Evolutionary conservation across 139 green algal species (phyloP).

Genomic region (Haematococcus lacustris): DNA sequence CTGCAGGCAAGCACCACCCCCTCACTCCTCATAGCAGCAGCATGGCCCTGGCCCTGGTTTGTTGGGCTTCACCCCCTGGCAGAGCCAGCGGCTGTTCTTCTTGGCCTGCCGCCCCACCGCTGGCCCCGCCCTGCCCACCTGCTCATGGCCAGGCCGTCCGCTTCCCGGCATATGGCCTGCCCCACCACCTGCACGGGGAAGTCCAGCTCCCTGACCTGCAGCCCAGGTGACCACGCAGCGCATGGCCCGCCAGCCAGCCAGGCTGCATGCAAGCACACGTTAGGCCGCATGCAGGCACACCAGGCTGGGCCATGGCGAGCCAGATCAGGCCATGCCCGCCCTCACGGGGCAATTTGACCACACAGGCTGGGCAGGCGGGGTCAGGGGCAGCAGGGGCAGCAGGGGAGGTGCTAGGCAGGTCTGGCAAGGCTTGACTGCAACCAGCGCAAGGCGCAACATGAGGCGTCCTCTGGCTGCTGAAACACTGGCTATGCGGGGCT

Average conservation of each 20-base stretch:
- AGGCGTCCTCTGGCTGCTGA: too few species aligned
- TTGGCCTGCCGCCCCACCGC: not conserved
- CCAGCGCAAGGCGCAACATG: too few species aligned
- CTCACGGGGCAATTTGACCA: too few species aligned
- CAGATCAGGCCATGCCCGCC: not conserved
- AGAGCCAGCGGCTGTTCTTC: not conserved
- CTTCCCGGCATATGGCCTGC: slow-evolving; percentile 76
- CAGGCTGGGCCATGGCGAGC: not conserved
- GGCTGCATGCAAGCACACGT: not conserved
- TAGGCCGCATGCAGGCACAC: not conserved
- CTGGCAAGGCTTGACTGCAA: too few species aligned
- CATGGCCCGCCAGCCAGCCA: not conserved
- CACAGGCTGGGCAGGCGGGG: too few species aligned
- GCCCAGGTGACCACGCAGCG: not conserved
- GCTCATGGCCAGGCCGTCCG: slow-evolving; percentile 93
- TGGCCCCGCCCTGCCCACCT: slow-evolving; percentile 31
- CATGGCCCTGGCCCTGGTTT: not conserved
- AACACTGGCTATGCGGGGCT: too few species aligned
- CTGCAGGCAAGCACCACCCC: slow-evolving; percentile 30
- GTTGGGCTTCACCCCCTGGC: not conserved
- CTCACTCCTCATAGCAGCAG: not conserved
- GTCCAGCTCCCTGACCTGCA: slow-evolving; percentile 72
- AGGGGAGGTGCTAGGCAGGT: too few species aligned
- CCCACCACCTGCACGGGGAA: slow-evolving; percentile 84
- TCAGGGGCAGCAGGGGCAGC: too few species aligned